Evolutionary conservation across 2,329 filamentous ascomycete genomes (phyloP).

Genomic region (Cryphonectria carpinicola): DNA sequence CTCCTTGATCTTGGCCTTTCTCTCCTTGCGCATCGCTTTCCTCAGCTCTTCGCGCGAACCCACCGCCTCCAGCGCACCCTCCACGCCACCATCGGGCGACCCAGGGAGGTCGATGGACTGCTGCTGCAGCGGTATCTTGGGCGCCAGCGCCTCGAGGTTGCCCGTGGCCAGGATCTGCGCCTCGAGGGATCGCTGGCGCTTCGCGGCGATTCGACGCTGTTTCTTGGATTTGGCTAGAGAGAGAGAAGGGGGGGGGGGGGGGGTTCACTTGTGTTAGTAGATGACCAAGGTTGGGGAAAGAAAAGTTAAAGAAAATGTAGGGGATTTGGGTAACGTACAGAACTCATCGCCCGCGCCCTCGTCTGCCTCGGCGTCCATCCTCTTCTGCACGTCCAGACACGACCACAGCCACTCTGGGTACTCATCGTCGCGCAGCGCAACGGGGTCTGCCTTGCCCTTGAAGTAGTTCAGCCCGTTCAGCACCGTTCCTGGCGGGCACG

Average conservation of each 20-base stretch:
- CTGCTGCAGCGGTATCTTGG: conserved; percentile 75
- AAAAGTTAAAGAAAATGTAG: background rate
- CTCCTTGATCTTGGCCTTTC: conserved; percentile 81
- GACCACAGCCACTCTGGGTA: conserved; percentile 84
- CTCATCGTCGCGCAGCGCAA: conserved; percentile 73
- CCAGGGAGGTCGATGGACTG: conserved; percentile 76
- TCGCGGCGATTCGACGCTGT: conserved; percentile 72
- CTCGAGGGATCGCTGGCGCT: conserved; percentile 61
- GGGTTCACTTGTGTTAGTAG: background rate
- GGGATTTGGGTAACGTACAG: conserved; percentile 60
- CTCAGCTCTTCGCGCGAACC: conserved; percentile 65
- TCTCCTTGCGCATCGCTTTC: conserved; percentile 73
- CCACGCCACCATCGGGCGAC: conserved; percentile 46
- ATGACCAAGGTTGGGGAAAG: too few species aligned
- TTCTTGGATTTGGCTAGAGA: conserved; percentile 80
- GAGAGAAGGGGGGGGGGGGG: too few species aligned
- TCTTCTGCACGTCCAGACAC: conserved; percentile 67
- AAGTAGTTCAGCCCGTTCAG: conserved; percentile 77
- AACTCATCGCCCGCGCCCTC: conserved; percentile 73
- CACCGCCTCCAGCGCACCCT: conserved; percentile 52
- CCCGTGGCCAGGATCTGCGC: conserved; percentile 64
- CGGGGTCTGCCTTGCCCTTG: conserved; percentile 73
- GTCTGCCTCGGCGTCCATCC: conserved; percentile 51
- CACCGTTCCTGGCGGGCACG: conserved; percentile 69
- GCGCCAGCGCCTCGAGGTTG: conserved; percentile 66